Conservation (phyloP, 129 eudicot species). For the Ambrosia artemisiifolia region DNA sequence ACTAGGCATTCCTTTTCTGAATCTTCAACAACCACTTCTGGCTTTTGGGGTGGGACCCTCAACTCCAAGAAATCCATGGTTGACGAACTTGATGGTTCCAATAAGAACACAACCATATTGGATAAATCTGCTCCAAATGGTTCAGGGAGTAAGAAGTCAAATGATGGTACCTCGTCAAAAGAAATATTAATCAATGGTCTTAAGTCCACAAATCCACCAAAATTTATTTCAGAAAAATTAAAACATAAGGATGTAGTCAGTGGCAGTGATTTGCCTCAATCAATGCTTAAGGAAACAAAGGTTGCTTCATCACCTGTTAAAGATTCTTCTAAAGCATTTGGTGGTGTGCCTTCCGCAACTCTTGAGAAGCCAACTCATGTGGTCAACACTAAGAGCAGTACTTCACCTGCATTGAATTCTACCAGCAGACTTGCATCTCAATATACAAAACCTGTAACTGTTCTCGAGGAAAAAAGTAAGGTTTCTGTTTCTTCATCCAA, state of each 20-base stretch:
- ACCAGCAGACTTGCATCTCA: conserved; percentile 18
- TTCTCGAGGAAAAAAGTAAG: conserved; percentile 28
- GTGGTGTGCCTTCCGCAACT: conserved; percentile 17
- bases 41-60: conserved; percentile 55
- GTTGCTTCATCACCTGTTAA: conserved; percentile 9
- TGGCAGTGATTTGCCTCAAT: background rate
- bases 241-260: background rate
- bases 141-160: conserved; percentile 26
- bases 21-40: conserved; percentile 51
- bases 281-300: conserved; percentile 22
- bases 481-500: conserved; percentile 28
- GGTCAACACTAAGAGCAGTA: conserved; percentile 12
- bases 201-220: background rate
- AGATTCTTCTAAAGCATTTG: conserved; percentile 8
- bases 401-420: conserved; percentile 24
- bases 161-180: conserved; percentile 12
- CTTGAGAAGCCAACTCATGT: conserved; percentile 18
- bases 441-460: conserved; percentile 29
- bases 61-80: conserved; percentile 35
- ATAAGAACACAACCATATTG: background rate
- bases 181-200: background rate
- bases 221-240: conserved; percentile 7
- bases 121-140: conserved; percentile 21
- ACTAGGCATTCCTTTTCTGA: conserved; percentile 32
- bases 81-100: conserved; percentile 31